Evolutionary conservation across 768 basidiomycete species (phyloP).

Genomic region (Pholiota molesta): DNA sequence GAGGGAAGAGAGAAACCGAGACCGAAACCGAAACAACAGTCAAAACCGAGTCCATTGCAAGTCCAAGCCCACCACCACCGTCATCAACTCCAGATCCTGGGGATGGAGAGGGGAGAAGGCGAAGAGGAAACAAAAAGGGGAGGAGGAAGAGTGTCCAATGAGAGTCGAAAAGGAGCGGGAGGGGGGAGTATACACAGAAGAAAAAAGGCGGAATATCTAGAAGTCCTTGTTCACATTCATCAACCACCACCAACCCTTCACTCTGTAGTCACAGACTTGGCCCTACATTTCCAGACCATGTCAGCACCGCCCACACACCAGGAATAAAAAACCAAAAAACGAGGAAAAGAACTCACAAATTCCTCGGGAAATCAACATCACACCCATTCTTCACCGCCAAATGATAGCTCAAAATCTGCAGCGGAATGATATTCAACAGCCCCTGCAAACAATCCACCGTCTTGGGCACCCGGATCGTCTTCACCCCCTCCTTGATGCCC

Average conservation of each 20-base stretch:
- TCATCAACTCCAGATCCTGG: neutral
- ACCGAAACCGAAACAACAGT: neutral
- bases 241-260: slow-evolving; percentile 33
- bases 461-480: slow-evolving; percentile 93
- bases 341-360: slow-evolving; percentile 90
- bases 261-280: slow-evolving; percentile 78
- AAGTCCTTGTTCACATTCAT: neutral
- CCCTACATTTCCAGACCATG: slow-evolving; percentile 40
- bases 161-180: slow-evolving; percentile 9
- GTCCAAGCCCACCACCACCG: neutral
- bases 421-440: slow-evolving; percentile 92
- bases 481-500: slow-evolving; percentile 69
- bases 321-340: slow-evolving; percentile 2
- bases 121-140: neutral
- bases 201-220: neutral
- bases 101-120: neutral
- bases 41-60: slow-evolving; percentile 1
- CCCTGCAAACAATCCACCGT: slow-evolving; percentile 97
- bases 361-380: slow-evolving; percentile 98
- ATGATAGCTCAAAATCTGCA: slow-evolving; percentile 96
- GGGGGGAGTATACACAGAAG: neutral
- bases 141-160: neutral
- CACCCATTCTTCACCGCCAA: slow-evolving; percentile 94
- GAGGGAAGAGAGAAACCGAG: neutral
- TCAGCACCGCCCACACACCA: slow-evolving; percentile 16